phyloP scores from a whole-genome alignment of 179 eudicot genomes.

The Dionaea muscipula region DNA sequence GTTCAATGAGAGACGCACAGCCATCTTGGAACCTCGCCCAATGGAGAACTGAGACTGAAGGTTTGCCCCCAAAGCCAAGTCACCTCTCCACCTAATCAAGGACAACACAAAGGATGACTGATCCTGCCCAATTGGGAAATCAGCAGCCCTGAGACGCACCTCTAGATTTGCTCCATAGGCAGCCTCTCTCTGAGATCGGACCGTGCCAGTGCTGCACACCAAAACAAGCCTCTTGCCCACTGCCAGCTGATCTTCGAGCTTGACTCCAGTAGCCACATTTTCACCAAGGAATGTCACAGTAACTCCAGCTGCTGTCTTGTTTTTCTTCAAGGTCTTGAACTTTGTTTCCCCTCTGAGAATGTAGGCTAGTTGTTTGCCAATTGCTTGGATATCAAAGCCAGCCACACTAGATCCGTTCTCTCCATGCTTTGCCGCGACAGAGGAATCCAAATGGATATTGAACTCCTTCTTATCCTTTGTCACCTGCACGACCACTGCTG shows the following conservation, averaged over 20 bases:
- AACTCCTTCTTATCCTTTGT: slow-evolving; percentile 92
- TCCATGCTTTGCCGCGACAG: slow-evolving; percentile 68
- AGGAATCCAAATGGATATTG: slow-evolving; percentile 65
- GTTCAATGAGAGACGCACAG: slow-evolving; percentile 65
- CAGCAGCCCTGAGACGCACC: slow-evolving; percentile 56
- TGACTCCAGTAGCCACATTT: slow-evolving; percentile 64
- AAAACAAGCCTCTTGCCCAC: slow-evolving; percentile 59
- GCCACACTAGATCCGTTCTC: slow-evolving; percentile 65
- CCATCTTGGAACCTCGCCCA: slow-evolving; percentile 79
- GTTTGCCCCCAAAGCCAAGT: slow-evolving; percentile 66
- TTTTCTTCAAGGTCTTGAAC: slow-evolving; percentile 55
- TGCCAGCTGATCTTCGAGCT: slow-evolving; percentile 63
- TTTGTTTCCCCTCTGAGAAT: slow-evolving; percentile 77
- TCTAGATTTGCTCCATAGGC: slow-evolving; percentile 91
- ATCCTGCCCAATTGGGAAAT: slow-evolving; percentile 74
- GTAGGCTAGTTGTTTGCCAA: slow-evolving; percentile 76
- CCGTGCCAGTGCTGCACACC: slow-evolving; percentile 69
- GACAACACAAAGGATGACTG: slow-evolving; percentile 59
- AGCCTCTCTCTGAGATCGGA: slow-evolving; percentile 56
- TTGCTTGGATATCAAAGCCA: slow-evolving; percentile 74
- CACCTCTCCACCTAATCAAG: slow-evolving; percentile 77
- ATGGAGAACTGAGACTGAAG: slow-evolving; percentile 60
- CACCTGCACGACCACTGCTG: slow-evolving; percentile 48
- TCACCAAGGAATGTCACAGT: slow-evolving; percentile 86
- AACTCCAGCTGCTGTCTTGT: slow-evolving; percentile 72